phyloP scores from a whole-genome alignment of 371 early-diverging fungal genomes.

The Mortierella sp. region DNA sequence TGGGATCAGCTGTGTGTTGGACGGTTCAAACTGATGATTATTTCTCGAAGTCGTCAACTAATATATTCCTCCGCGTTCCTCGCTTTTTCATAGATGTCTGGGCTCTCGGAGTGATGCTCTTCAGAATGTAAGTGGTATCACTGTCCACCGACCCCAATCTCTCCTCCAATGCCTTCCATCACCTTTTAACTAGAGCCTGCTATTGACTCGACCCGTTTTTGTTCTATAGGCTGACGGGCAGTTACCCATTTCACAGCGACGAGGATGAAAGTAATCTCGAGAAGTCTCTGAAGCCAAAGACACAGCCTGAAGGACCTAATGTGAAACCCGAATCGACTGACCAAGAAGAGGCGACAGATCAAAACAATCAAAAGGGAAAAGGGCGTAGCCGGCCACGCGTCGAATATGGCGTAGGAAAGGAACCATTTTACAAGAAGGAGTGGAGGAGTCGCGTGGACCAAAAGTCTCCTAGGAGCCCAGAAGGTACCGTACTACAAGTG shows the following conservation, averaged over 20 bases:
- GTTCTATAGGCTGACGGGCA: not conserved
- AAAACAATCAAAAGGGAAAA: not conserved
- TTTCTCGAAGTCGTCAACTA: not conserved
- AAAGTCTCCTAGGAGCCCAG: slow-evolving; percentile 7
- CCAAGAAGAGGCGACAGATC: not conserved
- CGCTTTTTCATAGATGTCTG: slow-evolving; percentile 32
- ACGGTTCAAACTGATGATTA: not conserved
- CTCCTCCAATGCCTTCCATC: too few species aligned
- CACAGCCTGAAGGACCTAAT: too few species aligned
- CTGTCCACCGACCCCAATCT: too few species aligned
- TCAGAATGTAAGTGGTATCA: slow-evolving; percentile 48
- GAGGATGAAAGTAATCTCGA: not conserved
- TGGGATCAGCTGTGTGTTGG: not conserved
- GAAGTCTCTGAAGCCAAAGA: not conserved
- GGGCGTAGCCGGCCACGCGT: not conserved
- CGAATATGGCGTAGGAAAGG: not conserved
- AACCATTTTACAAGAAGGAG: not conserved
- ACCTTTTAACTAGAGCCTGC: not conserved
- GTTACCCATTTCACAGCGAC: not conserved
- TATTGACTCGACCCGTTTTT: not conserved
- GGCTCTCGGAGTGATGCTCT: slow-evolving; percentile 40
- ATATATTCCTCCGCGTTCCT: too few species aligned
- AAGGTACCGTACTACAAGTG: slow-evolving; percentile 5
- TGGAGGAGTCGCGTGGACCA: slow-evolving; percentile 14
- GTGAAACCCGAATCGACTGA: not conserved